Conservation (phyloP, 768 basidiomycete species). For the Suillus cothurnatus region DNA sequence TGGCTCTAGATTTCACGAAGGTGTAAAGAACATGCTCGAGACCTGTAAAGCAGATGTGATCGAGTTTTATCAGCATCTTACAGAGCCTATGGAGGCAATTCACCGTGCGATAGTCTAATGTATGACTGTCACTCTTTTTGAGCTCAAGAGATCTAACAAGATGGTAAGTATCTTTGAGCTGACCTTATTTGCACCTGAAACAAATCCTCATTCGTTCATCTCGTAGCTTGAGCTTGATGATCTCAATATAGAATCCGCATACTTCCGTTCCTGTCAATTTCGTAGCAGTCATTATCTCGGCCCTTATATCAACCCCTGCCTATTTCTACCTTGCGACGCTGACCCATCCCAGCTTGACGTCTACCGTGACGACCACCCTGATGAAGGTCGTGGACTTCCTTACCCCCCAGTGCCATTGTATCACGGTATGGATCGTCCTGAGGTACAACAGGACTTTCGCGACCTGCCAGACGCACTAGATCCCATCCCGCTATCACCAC, state of each 20-base stretch:
- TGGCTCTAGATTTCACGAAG: slow-evolving; percentile 80
- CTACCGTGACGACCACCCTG: too few relatives aligned
- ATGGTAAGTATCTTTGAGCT: slow-evolving; percentile 41
- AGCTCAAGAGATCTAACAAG: slow-evolving; percentile 86
- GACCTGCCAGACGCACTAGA: too few relatives aligned
- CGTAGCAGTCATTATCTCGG: too few relatives aligned
- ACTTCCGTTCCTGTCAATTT: slow-evolving; percentile 93
- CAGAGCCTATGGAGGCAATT: slow-evolving; percentile 87
- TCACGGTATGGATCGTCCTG: too few relatives aligned
- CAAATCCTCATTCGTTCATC: background rate
- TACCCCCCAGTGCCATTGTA: too few relatives aligned
- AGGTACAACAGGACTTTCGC: too few relatives aligned
- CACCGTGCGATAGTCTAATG: slow-evolving; percentile 92
- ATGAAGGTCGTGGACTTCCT: too few relatives aligned
- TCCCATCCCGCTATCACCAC: too few relatives aligned
- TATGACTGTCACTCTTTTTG: slow-evolving; percentile 86
- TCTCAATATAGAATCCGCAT: slow-evolving; percentile 87
- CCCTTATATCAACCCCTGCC: too few relatives aligned
- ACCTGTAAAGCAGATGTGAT: slow-evolving; percentile 87
- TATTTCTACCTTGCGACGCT: too few relatives aligned
- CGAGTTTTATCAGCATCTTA: slow-evolving; percentile 85
- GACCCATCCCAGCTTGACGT: too few relatives aligned
- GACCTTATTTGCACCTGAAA: background rate
- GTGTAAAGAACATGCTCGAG: slow-evolving; percentile 80
- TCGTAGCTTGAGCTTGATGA: slow-evolving; percentile 92